Percentiles rank a stretch among this genome's conserved stretches.
These are phyloP conservation scores for Yamadazyma phyllophila DNA, from an alignment of 805 yeast genomes.

Conservation along the genomic window DNA sequence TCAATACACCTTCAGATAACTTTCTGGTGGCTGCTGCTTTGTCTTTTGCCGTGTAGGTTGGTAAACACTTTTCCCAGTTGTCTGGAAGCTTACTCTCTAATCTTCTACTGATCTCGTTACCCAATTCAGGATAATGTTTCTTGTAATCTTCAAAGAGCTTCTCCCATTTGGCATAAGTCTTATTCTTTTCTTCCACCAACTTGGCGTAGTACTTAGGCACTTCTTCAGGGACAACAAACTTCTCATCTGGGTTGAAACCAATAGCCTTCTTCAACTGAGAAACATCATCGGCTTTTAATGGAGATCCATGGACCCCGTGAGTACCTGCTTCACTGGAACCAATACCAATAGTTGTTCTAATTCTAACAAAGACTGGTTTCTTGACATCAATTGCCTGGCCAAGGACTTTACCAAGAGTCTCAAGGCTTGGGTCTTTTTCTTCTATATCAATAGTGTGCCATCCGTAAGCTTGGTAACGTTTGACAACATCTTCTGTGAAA, in stretches of 20 bases:
- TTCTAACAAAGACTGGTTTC: constrained; percentile 88
- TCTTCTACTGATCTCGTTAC: constrained; percentile 79
- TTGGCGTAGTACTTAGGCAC: constrained; percentile 68
- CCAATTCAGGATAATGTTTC: constrained; percentile 71
- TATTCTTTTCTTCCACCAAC: constrained; percentile 60
- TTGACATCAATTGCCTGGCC: constrained; percentile 74
- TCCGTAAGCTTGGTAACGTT: constrained; percentile 87
- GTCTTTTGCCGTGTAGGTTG: constrained; percentile 76
- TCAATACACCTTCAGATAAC: constrained; percentile 78
- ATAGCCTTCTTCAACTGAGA: constrained; percentile 77
- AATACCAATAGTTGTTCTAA: constrained; percentile 89
- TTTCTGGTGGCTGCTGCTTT: constrained; percentile 90
- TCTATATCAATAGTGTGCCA: constrained; percentile 82
- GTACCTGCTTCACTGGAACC: constrained; percentile 87
- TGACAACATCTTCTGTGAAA: constrained; percentile 87
- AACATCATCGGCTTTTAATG: constrained; percentile 90
- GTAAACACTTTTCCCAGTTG: constrained; percentile 76
- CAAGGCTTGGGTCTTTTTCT: constrained; percentile 79
- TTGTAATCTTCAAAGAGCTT: constrained; percentile 57
- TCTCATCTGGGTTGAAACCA: constrained; percentile 85
- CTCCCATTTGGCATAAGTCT: constrained; percentile 76
- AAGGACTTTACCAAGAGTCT: constrained; percentile 69
- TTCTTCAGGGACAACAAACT: constrained; percentile 77
- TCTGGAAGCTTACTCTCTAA: constrained; percentile 73
- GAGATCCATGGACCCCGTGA: constrained; percentile 93